phyloP scores from a whole-genome alignment of 1,139 yeast species.

The Sugiyamaella neomexicana region DNA sequence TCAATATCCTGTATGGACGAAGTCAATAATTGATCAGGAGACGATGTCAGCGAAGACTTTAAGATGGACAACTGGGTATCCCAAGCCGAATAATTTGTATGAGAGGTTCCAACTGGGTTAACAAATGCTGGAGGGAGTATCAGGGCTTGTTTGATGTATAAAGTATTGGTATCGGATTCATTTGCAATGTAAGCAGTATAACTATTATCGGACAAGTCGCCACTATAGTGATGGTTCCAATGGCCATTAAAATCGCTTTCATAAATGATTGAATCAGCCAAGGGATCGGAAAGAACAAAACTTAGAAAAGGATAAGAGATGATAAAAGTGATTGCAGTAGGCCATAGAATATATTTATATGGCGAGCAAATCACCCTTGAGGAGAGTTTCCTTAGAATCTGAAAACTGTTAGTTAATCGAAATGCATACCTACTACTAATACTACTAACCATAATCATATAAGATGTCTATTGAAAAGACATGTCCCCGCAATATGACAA shows the following conservation, averaged over 20 bases:
- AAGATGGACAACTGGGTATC: not conserved
- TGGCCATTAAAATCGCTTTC: not conserved
- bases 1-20: not conserved
- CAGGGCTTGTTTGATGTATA: constrained; percentile 40
- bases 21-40: not conserved
- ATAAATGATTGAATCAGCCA: constrained; percentile 16
- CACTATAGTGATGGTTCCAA: not conserved
- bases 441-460: no score
- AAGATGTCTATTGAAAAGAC: no score
- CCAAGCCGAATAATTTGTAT: not conserved
- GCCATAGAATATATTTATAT: constrained; percentile 49
- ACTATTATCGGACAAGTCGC: not conserved
- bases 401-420: not conserved
- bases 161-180: not conserved
- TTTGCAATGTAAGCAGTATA: not conserved
- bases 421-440: not conserved
- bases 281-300: constrained; percentile 33
- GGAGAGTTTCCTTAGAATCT: constrained; percentile 33
- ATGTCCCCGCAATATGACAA: no score
- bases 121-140: constrained; percentile 35
- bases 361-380: constrained; percentile 44
- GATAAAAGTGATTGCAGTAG: constrained; percentile 51
- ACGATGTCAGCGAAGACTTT: not conserved
- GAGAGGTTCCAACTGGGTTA: constrained; percentile 24
- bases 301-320: constrained; percentile 54